These are phyloP conservation scores for Pulveroboletus sp. DNA, from an alignment of 768 basidiomycete genomes.

Conservation along the genomic window DNA sequence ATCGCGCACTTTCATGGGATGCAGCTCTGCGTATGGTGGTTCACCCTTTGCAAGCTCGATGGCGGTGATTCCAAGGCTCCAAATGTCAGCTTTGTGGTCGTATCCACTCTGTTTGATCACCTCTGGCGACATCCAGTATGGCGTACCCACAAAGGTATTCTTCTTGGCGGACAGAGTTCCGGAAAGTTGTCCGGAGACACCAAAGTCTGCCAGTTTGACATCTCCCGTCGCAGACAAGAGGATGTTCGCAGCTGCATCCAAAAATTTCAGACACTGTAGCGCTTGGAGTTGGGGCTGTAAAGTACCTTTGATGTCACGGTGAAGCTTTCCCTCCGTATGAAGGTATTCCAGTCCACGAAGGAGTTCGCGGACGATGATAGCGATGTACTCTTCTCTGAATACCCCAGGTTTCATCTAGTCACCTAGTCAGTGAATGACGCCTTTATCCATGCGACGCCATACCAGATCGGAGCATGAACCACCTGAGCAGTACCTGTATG, in stretches of 20 bases:
- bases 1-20: slow-evolving; percentile 90
- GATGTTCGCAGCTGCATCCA: slow-evolving; percentile 79
- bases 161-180: slow-evolving; percentile 91
- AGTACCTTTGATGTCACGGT: slow-evolving; percentile 97
- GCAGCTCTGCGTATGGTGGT: slow-evolving; percentile 95
- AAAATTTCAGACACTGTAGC: background rate
- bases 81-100: slow-evolving; percentile 98
- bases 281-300: background rate
- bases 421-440: slow-evolving; percentile 7
- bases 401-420: slow-evolving; percentile 95
- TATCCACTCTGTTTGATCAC: slow-evolving; percentile 99
- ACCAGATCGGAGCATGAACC: slow-evolving; percentile 98
- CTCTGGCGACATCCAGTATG: slow-evolving; percentile 99
- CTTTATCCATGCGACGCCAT: slow-evolving; percentile 25
- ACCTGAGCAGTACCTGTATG: slow-evolving; percentile 85
- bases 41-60: slow-evolving; percentile 98
- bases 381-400: slow-evolving; percentile 98
- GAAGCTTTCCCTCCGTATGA: slow-evolving; percentile 93
- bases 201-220: slow-evolving; percentile 98
- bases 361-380: slow-evolving; percentile 91
- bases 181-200: slow-evolving; percentile 95
- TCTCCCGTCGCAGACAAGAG: slow-evolving; percentile 88
- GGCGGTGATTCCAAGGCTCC: slow-evolving; percentile 96
- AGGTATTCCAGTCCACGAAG: slow-evolving; percentile 92
- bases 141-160: slow-evolving; percentile 97